Evolutionary conservation across 345 rosid genomes (phyloP), one percentile per base, ranked within the genome.

Genomic region (Hevea brasiliensis): DNA sequence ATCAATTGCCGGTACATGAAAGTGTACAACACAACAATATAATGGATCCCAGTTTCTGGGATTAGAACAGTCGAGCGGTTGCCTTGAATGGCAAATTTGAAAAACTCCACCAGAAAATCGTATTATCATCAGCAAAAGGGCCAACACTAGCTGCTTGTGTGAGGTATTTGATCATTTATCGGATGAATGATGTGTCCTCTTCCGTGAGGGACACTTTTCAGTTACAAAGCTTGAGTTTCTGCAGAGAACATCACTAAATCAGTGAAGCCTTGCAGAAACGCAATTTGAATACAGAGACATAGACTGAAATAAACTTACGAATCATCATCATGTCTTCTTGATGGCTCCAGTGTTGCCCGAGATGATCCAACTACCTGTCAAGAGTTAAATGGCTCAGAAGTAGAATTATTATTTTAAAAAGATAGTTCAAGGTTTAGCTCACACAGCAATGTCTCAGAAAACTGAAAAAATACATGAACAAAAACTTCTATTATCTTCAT

Each of bases 351-450:
- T 65, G 74, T 76, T 44, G 74, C 60, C 53, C 35, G 72, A 62
- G 88, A 86, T 73, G 83, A 79, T 64, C 83, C 80, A 68, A 74
- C 84, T 47, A 70, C 87, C 97, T 90, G 85, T 77, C 72, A 74
- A 64, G 45, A 69, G 70, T 70, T 42, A 57, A 80, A 66, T 41
- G 13, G 44, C 35, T 74, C 53, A 64, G 70, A 44, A 56, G 13
- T 10, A 32, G 47, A 44, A 44, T 8, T 44, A 42, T 6, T 45
- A 20, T 57, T 67, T 50, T 17, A 15, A 11, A 14, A 66, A 37
- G 58, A 21, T 32, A 58, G 45, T 45, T 27, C 70, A 48, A 67
- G 58, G 24, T 27, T 24, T 26, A 67, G 42, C 24, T 50, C 55
- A 15, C 68, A 64, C 48, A 41, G 8, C 29, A 23, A 20, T 0